Percentiles rank a stretch among this genome's conserved stretches.
phyloP scores from a whole-genome alignment of 139 green algal species.

The Closterium sp. region DNA sequence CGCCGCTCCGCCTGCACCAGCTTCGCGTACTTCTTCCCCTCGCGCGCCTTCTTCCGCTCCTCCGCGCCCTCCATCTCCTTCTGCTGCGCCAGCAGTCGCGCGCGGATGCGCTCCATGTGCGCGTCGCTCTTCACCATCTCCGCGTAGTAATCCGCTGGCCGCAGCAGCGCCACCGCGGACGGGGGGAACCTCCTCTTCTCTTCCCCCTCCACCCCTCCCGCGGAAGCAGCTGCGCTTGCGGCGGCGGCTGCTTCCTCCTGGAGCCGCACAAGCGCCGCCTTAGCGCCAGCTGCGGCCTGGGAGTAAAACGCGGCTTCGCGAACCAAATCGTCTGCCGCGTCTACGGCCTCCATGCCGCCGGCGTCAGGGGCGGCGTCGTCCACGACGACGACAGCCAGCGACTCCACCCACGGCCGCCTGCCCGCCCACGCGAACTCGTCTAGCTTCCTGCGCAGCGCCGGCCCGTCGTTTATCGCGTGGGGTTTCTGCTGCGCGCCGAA shows the following conservation, averaged over 20 bases:
- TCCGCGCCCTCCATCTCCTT: constrained; percentile 41
- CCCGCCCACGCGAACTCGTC: too few relatives aligned
- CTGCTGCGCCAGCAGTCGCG: constrained; percentile 46
- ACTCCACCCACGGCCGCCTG: too few relatives aligned
- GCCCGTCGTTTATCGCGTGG: not conserved
- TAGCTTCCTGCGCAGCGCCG: not conserved
- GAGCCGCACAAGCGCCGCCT: constrained; percentile 70
- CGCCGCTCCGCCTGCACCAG: constrained; percentile 79
- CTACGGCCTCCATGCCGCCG: constrained; percentile 40
- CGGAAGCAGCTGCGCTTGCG: too few relatives aligned
- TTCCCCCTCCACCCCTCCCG: too few relatives aligned
- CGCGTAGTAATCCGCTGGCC: constrained; percentile 93
- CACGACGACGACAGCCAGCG: not conserved
- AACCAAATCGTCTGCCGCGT: constrained; percentile 85
- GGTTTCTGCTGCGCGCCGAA: not conserved
- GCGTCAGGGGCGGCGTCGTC: not conserved
- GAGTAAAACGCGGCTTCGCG: constrained; percentile 94
- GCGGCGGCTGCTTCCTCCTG: constrained; percentile 53
- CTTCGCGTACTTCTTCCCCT: constrained; percentile 89
- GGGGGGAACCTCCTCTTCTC: constrained; percentile 56
- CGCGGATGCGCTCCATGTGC: constrained; percentile 80
- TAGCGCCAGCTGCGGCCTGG: constrained; percentile 72
- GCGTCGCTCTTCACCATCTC: constrained; percentile 97
- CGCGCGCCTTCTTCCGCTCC: constrained; percentile 75
- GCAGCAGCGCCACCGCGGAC: constrained; percentile 38